Base-by-base conservation (phyloP, 768 basidiomycete species). In the Hypsizygus marmoreus region DNA sequence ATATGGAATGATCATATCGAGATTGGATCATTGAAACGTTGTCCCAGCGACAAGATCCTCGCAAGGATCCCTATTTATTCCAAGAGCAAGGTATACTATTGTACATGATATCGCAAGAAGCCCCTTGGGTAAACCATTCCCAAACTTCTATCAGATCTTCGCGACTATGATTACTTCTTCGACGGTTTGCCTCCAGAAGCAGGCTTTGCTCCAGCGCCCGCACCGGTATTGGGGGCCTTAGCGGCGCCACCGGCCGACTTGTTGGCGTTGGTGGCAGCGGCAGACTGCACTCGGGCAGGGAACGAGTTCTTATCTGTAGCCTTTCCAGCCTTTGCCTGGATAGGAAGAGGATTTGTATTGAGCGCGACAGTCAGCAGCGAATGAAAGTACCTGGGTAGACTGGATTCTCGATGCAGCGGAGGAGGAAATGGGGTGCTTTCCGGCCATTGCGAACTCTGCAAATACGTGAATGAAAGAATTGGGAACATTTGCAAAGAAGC, bases 151-250 rank as follows among this genome's bases (percentile, higher is more conserved):
- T n/a, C n/a, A n/a, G n/a, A n/a, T n/a, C n/a, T n/a, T n/a, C n/a
- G n/a, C n/a, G n/a, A n/a, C n/a, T n/a, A n/a, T n/a, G n/a, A n/a
- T 38, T 31, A 52, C 30, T 53, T 53, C 47, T 43, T 49, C 16
- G 36, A 4, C 26, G 6, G 40, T 23, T 53, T 53, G 17, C 40
- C 36, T 24, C 51, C 44, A 1, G 40, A 25, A 28, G 53, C 30
- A 5, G 41, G 30, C 31, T 54, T 54, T 36, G 41, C 28, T 17
- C 17, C 31, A 9, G 50, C 34, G 8, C 30, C 13, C n/a, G 37
- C 40, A 17, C 43, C 35, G 16, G 19, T 28, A 34, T 26, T 37
- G 34, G 51, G 14, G 9, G 32, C n/a, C 30, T 56, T 56, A 8
- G 42, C 14, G 8, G 30, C 47, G 7, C 48, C 26, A 0, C 42